phyloP scores from a whole-genome alignment of 176 grass and related monocot genomes.

The Oryza nivara region DNA sequence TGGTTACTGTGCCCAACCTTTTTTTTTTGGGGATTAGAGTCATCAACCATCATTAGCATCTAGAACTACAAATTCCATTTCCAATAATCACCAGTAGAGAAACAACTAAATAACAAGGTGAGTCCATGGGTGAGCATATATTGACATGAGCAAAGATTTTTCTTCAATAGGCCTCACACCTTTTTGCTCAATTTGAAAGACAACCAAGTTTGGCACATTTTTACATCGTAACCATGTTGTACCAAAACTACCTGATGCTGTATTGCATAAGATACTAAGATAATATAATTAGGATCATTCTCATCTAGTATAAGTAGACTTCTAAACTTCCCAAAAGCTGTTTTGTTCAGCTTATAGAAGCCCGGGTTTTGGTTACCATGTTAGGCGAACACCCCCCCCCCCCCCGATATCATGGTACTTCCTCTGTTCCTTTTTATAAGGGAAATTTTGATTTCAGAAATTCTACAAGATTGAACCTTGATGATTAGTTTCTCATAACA shows the following conservation, averaged over 20 bases:
- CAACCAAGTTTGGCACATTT: neutral
- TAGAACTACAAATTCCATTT: neutral
- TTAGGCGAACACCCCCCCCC: too few species aligned
- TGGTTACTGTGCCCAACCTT: neutral
- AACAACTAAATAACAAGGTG: neutral
- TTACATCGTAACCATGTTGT: neutral
- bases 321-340: neutral
- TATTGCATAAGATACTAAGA: neutral
- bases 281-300: neutral
- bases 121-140: neutral
- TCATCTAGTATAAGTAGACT: neutral
- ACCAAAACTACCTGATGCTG: neutral
- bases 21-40: neutral
- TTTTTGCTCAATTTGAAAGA: neutral
- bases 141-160: neutral
- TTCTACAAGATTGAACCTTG: too few species aligned
- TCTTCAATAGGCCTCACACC: neutral
- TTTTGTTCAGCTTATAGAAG: too few species aligned
- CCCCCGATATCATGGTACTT: too few species aligned
- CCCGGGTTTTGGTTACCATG: too few species aligned
- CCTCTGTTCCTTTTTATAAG: too few species aligned
- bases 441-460: too few species aligned
- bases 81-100: too few species aligned
- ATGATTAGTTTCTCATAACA: too few species aligned
- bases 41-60: neutral